Evolutionary conservation across 2,329 filamentous ascomycete genomes (phyloP), one percentile per base, ranked within the genome.

Genomic region (Cordyceps farinosa): DNA sequence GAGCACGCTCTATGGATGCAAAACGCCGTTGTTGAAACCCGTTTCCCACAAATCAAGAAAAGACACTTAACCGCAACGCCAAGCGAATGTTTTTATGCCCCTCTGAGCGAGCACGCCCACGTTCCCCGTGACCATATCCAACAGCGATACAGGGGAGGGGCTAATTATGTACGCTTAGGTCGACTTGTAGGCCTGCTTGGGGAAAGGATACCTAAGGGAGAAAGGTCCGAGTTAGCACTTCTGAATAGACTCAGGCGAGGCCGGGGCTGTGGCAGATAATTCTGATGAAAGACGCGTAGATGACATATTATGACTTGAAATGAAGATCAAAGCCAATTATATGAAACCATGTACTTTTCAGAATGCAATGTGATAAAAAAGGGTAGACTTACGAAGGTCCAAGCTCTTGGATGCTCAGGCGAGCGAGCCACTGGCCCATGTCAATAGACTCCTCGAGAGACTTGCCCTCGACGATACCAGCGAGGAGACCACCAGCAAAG

Each of bases 381-480:
- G n/a, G 11, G 6, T 57, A 34, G 27, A 90, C 90, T 84, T 89
- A 98, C 90, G 92, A 95, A 79, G 94, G 93, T 71, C 95, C 95
- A 71, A 97, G 83, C 80, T 98, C 93, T 81, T 94, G 89, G 76
- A 99, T 94, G 83, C 92, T 95, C 72, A 97, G 83, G 73, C 90
- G 89, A 56, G 95, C 95, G 69, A 99, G 86, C 95, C 95, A 99
- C 80, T 97, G 93, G 68, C 95, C 95, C 85, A 95, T 91, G 76
- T 97, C 90, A 70, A 99, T 84, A 72, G 85, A 85, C 69, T 88
- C 86, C 71, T 90, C 88, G 57, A 99, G 83, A 61, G 86, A 76
- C 82, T 95, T 91, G 77, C 90, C 92, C 78, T 94, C 84, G 66
- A 97, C 88, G 67, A 98, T 82, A 74, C 93, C 95, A 60, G 95